A percentile compares a stretch with the other conserved stretches of the same genome.
Conservation (phyloP, 164 flowering plant genomes). For the Vitis labrusca region DNA sequence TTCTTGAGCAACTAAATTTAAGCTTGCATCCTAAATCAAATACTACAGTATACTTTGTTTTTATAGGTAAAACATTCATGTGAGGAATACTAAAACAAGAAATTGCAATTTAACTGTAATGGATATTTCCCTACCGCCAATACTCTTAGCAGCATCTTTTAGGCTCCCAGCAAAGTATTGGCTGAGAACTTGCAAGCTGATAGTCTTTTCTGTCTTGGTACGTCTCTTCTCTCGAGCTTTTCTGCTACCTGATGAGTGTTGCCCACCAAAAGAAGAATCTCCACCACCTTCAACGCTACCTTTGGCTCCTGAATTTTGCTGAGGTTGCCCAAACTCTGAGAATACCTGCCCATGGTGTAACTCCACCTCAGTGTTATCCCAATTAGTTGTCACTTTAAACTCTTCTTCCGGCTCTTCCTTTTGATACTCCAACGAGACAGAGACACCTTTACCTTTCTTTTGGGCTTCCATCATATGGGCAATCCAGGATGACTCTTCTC, state of each 20-base stretch:
- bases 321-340: constrained; percentile 26
- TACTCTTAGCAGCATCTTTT: constrained; percentile 87
- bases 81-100: background rate
- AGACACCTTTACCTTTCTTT: constrained; percentile 35
- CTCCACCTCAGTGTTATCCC: constrained; percentile 26
- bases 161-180: constrained; percentile 90
- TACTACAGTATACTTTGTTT: background rate
- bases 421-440: constrained; percentile 28
- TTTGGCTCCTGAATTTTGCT: constrained; percentile 31
- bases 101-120: background rate
- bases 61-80: background rate
- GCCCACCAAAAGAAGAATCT: constrained; percentile 31
- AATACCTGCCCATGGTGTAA: constrained; percentile 15
- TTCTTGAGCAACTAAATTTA: background rate
- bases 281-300: constrained; percentile 25
- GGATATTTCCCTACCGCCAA: constrained; percentile 62
- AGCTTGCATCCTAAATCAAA: background rate
- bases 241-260: constrained; percentile 17
- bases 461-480: constrained; percentile 33
- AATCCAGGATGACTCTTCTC: constrained; percentile 34
- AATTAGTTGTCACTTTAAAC: constrained; percentile 35
- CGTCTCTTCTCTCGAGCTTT: constrained; percentile 55
- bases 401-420: constrained; percentile 37
- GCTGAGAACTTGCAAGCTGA: constrained; percentile 76
- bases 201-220: constrained; percentile 69